A percentile compares a stretch with the other conserved stretches of the same genome.
These are phyloP conservation scores for Inosperma sp. DNA, from an alignment of 768 basidiomycete species.

Conservation along the genomic window DNA sequence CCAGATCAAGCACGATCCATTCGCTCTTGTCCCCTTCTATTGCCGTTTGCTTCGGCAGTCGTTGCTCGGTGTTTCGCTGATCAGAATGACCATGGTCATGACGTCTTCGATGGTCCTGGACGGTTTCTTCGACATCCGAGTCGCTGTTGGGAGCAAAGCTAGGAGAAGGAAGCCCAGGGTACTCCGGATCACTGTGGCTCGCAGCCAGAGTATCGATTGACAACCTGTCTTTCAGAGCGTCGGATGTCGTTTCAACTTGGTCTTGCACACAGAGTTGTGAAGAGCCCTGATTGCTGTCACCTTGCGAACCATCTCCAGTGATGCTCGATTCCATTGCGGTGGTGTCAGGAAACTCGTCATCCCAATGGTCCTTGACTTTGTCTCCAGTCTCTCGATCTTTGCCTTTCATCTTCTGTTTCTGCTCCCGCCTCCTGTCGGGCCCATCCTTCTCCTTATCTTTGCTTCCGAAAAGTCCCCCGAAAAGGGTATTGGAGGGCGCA, in stretches of 20 bases:
- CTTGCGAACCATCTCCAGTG: not conserved
- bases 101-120: constrained; percentile 13
- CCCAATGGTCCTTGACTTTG: constrained; percentile 9
- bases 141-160: constrained; percentile 35
- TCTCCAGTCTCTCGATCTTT: not conserved
- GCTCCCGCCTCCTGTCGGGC: constrained; percentile 23
- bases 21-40: constrained; percentile 32
- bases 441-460: constrained; percentile 17
- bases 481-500: not conserved
- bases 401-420: constrained; percentile 27
- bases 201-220: not conserved
- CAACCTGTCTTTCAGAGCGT: too few species aligned
- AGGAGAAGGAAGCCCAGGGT: constrained; percentile 33
- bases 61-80: constrained; percentile 5
- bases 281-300: not conserved
- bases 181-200: not conserved
- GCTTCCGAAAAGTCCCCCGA: constrained; percentile 10
- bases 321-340: not conserved
- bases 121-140: constrained; percentile 16
- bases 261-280: not conserved
- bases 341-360: not conserved
- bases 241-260: not conserved
- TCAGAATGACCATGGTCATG: constrained; percentile 29
- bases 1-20: constrained; percentile 51
- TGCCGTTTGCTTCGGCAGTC: constrained; percentile 7